Conservation (phyloP, 169 alveolate species). For the Prorocentrum cordatum region DNA sequence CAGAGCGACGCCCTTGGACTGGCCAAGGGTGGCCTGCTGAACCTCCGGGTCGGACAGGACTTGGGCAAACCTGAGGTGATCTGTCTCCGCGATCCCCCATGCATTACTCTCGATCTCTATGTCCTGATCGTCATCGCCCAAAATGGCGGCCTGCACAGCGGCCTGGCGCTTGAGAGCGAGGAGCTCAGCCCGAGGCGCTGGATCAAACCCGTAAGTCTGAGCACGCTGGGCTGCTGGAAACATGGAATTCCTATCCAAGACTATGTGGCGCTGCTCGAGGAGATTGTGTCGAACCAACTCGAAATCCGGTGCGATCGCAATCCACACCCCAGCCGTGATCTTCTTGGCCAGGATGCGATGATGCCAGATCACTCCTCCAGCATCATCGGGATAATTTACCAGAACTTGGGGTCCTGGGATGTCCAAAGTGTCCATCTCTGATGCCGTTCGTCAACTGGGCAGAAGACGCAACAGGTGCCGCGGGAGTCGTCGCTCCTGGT, state of each 20-base stretch:
- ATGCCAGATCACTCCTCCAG: not conserved
- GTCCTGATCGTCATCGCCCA: not conserved
- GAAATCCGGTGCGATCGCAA: not conserved
- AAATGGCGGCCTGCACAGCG: not conserved
- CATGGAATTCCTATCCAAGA: not conserved
- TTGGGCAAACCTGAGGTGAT: not conserved
- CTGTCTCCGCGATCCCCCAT: not conserved
- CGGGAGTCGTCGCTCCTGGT: too few species aligned
- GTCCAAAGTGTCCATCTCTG: too few species aligned
- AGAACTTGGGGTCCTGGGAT: not conserved
- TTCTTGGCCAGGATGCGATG: not conserved
- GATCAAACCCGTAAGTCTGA: constrained; percentile 1
- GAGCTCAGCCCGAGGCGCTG: not conserved
- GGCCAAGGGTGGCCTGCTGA: not conserved
- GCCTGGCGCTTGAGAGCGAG: not conserved
- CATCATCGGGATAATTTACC: not conserved
- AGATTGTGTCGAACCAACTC: constrained; percentile 3
- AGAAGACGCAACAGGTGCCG: too few species aligned
- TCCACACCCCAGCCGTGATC: not conserved
- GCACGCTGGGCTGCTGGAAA: not conserved
- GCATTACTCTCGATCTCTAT: not conserved
- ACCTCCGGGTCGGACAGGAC: not conserved
- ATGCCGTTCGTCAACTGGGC: too few species aligned
- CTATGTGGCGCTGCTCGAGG: not conserved
- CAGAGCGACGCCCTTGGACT: not conserved